These are phyloP conservation scores for Lentinula lateritia DNA, from an alignment of 768 basidiomycete genomes.

Conservation along the genomic window DNA sequence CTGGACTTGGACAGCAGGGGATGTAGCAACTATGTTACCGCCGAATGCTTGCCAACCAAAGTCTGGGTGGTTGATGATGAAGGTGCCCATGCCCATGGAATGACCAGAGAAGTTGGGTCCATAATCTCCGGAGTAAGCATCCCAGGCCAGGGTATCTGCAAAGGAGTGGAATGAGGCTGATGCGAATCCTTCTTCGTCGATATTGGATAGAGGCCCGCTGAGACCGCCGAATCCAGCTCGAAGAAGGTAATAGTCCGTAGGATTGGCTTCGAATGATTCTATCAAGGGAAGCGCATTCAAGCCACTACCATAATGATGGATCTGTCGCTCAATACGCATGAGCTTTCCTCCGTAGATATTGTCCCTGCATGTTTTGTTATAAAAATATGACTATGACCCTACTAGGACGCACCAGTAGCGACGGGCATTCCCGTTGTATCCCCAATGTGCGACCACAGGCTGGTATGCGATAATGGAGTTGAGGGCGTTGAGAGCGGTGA, in stretches of 20 bases:
- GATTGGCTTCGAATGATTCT: conserved; percentile 38
- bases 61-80: conserved; percentile 45
- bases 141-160: conserved; percentile 51
- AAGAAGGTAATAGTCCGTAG: conserved; percentile 45
- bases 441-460: conserved; percentile 55
- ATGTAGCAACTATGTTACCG: conserved; percentile 37
- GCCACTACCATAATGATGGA: conserved; percentile 55
- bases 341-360: conserved; percentile 53
- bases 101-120: conserved; percentile 56
- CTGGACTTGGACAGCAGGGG: conserved; percentile 34
- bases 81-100: conserved; percentile 38
- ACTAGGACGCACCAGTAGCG: conserved; percentile 42
- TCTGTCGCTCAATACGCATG: conserved; percentile 45
- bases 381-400: background rate
- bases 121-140: conserved; percentile 55
- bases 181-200: conserved; percentile 54
- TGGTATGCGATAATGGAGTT: conserved; percentile 55
- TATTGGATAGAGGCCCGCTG: conserved; percentile 48
- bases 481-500: conserved; percentile 44
- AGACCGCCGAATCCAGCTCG: conserved; percentile 49
- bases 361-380: conserved; percentile 31
- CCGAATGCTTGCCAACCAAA: conserved; percentile 63
- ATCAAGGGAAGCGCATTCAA: conserved; percentile 52
- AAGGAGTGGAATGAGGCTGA: conserved; percentile 58
- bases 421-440: conserved; percentile 54